phyloP scores from a whole-genome alignment of 2,329 filamentous ascomycete species.

The Endocalyx cinctus region DNA sequence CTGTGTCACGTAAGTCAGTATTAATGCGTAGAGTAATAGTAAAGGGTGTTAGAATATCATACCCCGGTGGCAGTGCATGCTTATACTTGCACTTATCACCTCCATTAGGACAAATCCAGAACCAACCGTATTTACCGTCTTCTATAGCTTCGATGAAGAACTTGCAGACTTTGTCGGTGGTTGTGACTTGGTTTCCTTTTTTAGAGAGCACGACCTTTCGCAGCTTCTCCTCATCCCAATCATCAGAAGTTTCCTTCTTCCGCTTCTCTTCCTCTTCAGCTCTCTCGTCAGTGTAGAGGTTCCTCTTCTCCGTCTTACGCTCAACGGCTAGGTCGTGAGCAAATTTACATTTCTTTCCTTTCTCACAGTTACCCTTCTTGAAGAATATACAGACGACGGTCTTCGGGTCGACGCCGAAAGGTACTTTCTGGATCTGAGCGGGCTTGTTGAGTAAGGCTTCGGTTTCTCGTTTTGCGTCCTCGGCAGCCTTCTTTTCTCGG shows the following conservation, averaged over 20 bases:
- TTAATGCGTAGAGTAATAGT: neutral
- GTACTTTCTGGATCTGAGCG: conserved; percentile 93
- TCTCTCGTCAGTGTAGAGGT: conserved; percentile 81
- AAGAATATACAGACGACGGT: conserved; percentile 94
- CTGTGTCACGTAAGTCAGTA: conserved; percentile 41
- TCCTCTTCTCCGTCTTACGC: conserved; percentile 88
- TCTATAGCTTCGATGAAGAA: conserved; percentile 96
- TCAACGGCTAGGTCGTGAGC: conserved; percentile 85
- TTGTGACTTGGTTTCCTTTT: conserved; percentile 93
- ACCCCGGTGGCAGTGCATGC: conserved; percentile 92
- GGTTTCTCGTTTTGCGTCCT: conserved; percentile 75
- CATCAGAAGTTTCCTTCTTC: conserved; percentile 86
- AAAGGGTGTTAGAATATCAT: conserved; percentile 35
- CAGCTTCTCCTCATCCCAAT: conserved; percentile 97
- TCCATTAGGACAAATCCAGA: conserved; percentile 96
- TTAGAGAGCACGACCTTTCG: conserved; percentile 88
- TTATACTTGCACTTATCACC: conserved; percentile 98
- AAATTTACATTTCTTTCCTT: conserved; percentile 98
- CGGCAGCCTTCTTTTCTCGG: conserved; percentile 86
- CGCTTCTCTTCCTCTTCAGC: conserved; percentile 71
- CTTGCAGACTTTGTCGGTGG: conserved; percentile 99
- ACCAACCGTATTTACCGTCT: conserved; percentile 98
- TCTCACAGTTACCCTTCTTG: conserved; percentile 96
- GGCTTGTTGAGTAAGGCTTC: conserved; percentile 84
- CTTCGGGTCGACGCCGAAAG: conserved; percentile 97